Evolutionary conservation across 805 yeast species (phyloP).

Genomic region (Myxozyma sirexii): DNA sequence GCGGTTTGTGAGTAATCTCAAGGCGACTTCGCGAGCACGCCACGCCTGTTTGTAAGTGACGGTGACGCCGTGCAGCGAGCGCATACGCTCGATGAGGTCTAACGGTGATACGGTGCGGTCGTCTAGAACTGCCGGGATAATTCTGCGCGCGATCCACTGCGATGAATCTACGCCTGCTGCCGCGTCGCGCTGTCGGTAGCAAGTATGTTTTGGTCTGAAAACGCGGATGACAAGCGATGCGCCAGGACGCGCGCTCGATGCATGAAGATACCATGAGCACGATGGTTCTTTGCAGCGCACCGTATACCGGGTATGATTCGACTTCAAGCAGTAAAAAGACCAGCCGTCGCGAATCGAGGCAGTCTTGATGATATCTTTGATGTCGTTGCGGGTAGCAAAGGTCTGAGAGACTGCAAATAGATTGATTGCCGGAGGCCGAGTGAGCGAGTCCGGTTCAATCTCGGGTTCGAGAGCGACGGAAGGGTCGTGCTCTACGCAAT

Average conservation of each 20-base stretch:
- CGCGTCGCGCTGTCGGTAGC: slow-evolving; percentile 6
- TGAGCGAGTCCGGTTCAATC: background rate
- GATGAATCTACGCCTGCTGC: slow-evolving; percentile 20
- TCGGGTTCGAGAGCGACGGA: background rate
- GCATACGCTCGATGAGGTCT: slow-evolving; percentile 11
- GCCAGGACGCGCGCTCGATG: slow-evolving; percentile 15
- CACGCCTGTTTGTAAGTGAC: slow-evolving; percentile 31
- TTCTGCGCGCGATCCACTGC: slow-evolving; percentile 24
- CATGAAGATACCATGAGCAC: slow-evolving; percentile 29
- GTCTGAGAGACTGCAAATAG: slow-evolving; percentile 17
- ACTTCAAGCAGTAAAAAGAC: slow-evolving; percentile 27
- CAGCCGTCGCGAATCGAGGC: slow-evolving; percentile 25
- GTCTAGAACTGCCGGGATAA: slow-evolving; percentile 5
- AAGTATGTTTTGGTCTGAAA: slow-evolving; percentile 15
- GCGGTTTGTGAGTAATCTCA: slow-evolving; percentile 8
- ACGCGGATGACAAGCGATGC: slow-evolving; percentile 20
- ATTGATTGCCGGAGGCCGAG: slow-evolving; percentile 1
- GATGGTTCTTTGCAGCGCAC: slow-evolving; percentile 26
- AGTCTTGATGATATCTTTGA: slow-evolving; percentile 22
- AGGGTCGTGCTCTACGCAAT: background rate
- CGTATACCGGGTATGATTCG: slow-evolving; percentile 24
- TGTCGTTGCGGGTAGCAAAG: slow-evolving; percentile 19
- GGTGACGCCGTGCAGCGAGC: slow-evolving; percentile 5
- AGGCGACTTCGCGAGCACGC: slow-evolving; percentile 29
- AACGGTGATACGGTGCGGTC: slow-evolving; percentile 19